Percentiles rank a stretch among this genome's conserved stretches.
These are phyloP conservation scores for Calonectria henricotiae DNA, from an alignment of 2,329 filamentous ascomycete species.

Conservation along the genomic window DNA sequence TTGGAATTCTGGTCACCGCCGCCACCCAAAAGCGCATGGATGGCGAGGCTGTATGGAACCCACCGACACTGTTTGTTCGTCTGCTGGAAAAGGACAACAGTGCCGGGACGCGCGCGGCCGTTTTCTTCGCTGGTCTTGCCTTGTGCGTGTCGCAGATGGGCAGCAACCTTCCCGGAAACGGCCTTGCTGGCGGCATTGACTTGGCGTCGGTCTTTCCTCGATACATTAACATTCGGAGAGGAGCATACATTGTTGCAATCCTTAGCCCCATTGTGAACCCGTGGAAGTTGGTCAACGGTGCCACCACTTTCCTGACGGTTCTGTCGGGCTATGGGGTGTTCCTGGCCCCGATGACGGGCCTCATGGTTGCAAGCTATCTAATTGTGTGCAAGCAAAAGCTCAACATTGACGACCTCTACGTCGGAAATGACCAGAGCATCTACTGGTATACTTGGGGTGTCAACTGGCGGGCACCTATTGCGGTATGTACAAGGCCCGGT, in stretches of 20 bases:
- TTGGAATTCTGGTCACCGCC: conserved; percentile 61
- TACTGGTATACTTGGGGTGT: conserved; percentile 62
- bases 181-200: conserved; percentile 60
- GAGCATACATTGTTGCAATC: conserved; percentile 58
- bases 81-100: conserved; percentile 54
- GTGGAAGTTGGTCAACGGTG: conserved; percentile 59
- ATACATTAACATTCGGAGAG: conserved; percentile 60
- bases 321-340: conserved; percentile 59
- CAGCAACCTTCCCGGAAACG: conserved; percentile 59
- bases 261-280: conserved; percentile 59
- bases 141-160: conserved; percentile 59
- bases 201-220: conserved; percentile 59
- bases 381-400: conserved; percentile 56
- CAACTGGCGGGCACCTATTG: conserved; percentile 61
- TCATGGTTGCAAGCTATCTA: conserved; percentile 60
- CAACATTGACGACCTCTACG: conserved; percentile 58
- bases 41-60: conserved; percentile 60
- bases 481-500: conserved; percentile 53
- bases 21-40: conserved; percentile 59
- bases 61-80: conserved; percentile 56
- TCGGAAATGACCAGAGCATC: conserved; percentile 53
- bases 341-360: conserved; percentile 60
- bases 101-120: conserved; percentile 57
- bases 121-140: conserved; percentile 60
- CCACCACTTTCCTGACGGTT: conserved; percentile 58